phyloP scores from a whole-genome alignment of 129 eudicot species.

The Silybum marianum region DNA sequence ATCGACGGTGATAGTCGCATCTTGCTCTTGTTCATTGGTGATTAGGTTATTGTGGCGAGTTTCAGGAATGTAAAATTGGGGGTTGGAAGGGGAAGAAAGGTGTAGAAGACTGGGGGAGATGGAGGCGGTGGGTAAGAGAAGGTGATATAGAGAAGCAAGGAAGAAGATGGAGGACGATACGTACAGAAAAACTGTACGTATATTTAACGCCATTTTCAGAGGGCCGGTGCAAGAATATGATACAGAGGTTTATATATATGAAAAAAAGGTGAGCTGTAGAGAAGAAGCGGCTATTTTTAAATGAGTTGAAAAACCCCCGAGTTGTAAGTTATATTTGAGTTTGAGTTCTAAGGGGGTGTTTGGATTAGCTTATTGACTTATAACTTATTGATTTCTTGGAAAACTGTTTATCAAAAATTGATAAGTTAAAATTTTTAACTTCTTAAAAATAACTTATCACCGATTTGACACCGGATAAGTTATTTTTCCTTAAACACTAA shows the following conservation, averaged over 20 bases:
- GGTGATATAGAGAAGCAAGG: constrained; percentile 48
- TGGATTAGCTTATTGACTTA: no score
- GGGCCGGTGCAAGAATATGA: neutral
- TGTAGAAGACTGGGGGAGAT: constrained; percentile 17
- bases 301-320: neutral
- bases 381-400: no score
- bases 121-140: constrained; percentile 23
- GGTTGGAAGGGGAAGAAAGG: constrained; percentile 24
- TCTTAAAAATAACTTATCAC: no score
- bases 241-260: neutral
- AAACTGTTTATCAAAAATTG: no score
- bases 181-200: constrained; percentile 44
- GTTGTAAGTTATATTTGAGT: neutral
- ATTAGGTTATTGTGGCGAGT: constrained; percentile 16
- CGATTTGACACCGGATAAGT: no score
- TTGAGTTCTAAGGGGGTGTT: no score
- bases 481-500: no score
- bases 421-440: no score
- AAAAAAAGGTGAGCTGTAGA: neutral
- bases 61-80: constrained; percentile 26
- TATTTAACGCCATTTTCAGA: constrained; percentile 41
- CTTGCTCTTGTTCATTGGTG: constrained; percentile 21
- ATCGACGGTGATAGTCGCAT: neutral
- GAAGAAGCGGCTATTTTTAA: neutral
- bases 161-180: constrained; percentile 36